These are phyloP conservation scores for Ceratocystis albifundus DNA, from an alignment of 2,329 filamentous ascomycete species.

Conservation along the genomic window DNA sequence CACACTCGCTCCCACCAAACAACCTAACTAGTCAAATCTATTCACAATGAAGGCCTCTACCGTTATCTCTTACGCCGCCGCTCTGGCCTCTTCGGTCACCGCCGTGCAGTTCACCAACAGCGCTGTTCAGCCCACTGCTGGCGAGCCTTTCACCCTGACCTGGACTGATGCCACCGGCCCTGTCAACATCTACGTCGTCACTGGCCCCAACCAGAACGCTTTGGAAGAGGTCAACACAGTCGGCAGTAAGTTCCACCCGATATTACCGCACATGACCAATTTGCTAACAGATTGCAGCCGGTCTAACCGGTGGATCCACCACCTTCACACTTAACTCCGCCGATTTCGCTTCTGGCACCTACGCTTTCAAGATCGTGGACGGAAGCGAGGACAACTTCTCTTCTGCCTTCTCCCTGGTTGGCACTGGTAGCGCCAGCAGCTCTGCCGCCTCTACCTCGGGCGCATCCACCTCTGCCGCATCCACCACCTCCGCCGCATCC, in stretches of 20 bases:
- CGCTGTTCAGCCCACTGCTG: constrained; percentile 46
- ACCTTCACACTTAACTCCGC: constrained; percentile 31
- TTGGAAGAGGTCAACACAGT: constrained; percentile 37
- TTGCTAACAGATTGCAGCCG: constrained; percentile 27
- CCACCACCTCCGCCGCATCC: background rate
- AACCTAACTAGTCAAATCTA: constrained; percentile 15
- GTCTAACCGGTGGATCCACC: constrained; percentile 30
- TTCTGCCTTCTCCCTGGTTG: constrained; percentile 31
- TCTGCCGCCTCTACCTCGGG: constrained; percentile 4
- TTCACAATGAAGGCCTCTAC: constrained; percentile 45
- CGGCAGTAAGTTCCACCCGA: constrained; percentile 41
- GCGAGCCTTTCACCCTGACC: constrained; percentile 39
- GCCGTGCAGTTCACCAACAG: constrained; percentile 26
- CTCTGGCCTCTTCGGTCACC: constrained; percentile 42
- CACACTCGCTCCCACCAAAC: background rate
- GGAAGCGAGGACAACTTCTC: constrained; percentile 36
- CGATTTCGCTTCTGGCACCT: constrained; percentile 32
- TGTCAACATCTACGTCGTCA: constrained; percentile 44
- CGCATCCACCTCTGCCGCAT: background rate
- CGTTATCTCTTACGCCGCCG: constrained; percentile 39
- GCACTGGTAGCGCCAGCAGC: constrained; percentile 26
- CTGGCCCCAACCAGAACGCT: constrained; percentile 36
- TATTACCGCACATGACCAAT: too few relatives aligned
- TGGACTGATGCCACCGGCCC: constrained; percentile 39
- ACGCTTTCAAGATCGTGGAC: constrained; percentile 39